Conservation (phyloP, 257 asterid genomes). For the Lithospermum erythrorhizon region DNA sequence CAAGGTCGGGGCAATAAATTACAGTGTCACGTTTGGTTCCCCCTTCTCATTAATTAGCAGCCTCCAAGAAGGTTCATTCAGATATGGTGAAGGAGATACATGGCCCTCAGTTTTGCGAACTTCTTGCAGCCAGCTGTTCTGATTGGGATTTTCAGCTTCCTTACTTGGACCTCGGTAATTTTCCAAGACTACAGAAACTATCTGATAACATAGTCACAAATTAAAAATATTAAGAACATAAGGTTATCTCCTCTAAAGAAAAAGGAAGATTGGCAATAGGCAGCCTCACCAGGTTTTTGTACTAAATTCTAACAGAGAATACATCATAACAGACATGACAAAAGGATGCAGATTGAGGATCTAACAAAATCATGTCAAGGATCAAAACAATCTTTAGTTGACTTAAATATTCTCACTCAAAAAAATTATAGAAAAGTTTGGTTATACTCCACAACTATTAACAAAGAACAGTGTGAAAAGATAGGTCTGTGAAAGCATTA, state of each 20-base stretch:
- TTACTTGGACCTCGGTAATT: slow-evolving; percentile 53
- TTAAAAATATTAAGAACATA: slow-evolving; percentile 2
- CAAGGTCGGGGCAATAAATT: slow-evolving; percentile 23
- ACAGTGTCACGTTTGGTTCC: slow-evolving; percentile 59
- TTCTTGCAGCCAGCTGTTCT: slow-evolving; percentile 49
- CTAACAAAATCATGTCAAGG: no score
- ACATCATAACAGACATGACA: no score
- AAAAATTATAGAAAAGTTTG: no score
- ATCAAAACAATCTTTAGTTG: no score
- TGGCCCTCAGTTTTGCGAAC: slow-evolving; percentile 58
- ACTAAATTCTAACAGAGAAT: no score
- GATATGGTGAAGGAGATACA: slow-evolving; percentile 34
- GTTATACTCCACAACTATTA: no score
- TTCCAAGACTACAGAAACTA: slow-evolving; percentile 91
- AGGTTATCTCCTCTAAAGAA: neutral
- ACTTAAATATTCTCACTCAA: no score
- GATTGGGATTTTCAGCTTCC: slow-evolving; percentile 36
- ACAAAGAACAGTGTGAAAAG: no score
- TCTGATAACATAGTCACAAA: slow-evolving; percentile 36
- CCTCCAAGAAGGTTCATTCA: slow-evolving; percentile 68
- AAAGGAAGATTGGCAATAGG: neutral
- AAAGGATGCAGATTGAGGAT: no score
- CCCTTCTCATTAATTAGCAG: slow-evolving; percentile 63
- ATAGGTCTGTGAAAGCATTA: no score
- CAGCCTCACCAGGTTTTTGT: no score